Evolutionary conservation across 23 red algal genomes (phyloP).

Genomic region (Gracilaria domingensis): DNA sequence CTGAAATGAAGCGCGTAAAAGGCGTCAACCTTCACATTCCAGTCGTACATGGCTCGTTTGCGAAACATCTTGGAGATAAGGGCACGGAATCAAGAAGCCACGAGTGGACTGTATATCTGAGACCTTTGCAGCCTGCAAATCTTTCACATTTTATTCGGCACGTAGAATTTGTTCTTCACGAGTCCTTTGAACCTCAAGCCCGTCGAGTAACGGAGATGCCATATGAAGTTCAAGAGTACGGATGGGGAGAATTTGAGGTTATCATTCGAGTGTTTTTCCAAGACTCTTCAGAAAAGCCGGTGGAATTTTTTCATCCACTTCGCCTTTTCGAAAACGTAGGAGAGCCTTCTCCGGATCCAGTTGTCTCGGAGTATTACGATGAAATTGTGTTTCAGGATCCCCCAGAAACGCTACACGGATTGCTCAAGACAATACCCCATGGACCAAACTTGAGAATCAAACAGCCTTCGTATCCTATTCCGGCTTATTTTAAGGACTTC

Average conservation of each 20-base stretch:
- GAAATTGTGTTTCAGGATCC: constrained; percentile 97
- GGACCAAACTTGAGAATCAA: constrained; percentile 64
- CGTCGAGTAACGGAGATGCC: constrained; percentile 87
- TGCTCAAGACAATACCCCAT: constrained; percentile 74
- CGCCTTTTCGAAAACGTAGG: constrained; percentile 66
- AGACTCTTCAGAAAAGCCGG: constrained; percentile 81
- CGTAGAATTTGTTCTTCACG: constrained; percentile 98
- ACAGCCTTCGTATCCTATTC: constrained; percentile 20
- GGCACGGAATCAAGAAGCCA: constrained; percentile 78
- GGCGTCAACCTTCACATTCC: constrained; percentile 72
- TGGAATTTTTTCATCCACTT: constrained; percentile 94
- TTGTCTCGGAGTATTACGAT: constrained; percentile 92
- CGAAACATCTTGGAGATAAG: constrained; percentile 68
- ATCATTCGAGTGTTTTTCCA: constrained; percentile 82
- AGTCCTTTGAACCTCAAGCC: constrained; percentile 79
- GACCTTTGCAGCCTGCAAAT: constrained; percentile 74
- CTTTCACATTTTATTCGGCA: constrained; percentile 88
- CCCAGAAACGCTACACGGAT: constrained; percentile 75
- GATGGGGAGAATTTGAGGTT: constrained; percentile 99
- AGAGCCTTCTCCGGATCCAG: constrained; percentile 78
- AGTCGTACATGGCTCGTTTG: constrained; percentile 81
- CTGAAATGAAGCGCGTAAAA: constrained; percentile 61
- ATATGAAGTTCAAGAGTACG: constrained; percentile 90
- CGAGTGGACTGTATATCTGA: constrained; percentile 92
- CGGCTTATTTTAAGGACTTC: constrained; percentile 76